Evolutionary conservation across 805 yeast species (phyloP).

Genomic region (Sugiyamaella marilandica): DNA sequence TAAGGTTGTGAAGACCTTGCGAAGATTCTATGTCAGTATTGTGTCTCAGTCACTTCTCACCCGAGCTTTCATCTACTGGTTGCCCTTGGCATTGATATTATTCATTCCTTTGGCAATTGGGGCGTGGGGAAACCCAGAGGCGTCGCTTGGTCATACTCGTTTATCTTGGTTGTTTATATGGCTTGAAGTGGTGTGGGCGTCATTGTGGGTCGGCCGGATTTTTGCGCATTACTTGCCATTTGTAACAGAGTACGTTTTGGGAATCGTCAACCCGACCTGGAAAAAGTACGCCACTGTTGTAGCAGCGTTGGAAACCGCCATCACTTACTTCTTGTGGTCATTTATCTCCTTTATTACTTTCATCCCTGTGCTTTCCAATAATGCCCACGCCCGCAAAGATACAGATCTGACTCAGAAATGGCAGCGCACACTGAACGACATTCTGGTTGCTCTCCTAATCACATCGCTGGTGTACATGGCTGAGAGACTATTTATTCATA

Average conservation of each 20-base stretch:
- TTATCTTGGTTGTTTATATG: conserved; percentile 38
- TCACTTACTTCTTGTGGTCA: conserved; percentile 34
- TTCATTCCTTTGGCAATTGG: conserved; percentile 37
- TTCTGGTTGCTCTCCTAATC: conserved; percentile 35
- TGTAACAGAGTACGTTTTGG: conserved; percentile 26
- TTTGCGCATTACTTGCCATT: conserved; percentile 34
- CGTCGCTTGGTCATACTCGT: conserved; percentile 32
- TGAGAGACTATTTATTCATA: conserved; percentile 36
- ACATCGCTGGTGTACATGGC: conserved; percentile 33
- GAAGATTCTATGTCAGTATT: conserved; percentile 17
- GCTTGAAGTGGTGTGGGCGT: conserved; percentile 38
- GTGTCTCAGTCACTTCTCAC: conserved; percentile 26
- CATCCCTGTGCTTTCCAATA: conserved; percentile 31
- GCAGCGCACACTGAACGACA: conserved; percentile 33
- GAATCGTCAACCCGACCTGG: conserved; percentile 31
- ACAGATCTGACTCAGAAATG: conserved; percentile 27
- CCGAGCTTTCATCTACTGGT: conserved; percentile 33
- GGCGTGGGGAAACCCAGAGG: conserved; percentile 32
- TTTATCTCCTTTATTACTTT: conserved; percentile 35
- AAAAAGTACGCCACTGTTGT: conserved; percentile 30
- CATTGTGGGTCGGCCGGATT: conserved; percentile 32
- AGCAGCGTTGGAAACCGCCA: conserved; percentile 33
- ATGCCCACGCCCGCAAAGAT: conserved; percentile 24
- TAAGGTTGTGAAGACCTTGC: conserved; percentile 11
- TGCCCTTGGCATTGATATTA: conserved; percentile 35